A percentile compares a stretch with the other conserved stretches of the same genome.
Conservation (phyloP, 1,139 yeast genomes). For the Pichia cactophila region DNA sequence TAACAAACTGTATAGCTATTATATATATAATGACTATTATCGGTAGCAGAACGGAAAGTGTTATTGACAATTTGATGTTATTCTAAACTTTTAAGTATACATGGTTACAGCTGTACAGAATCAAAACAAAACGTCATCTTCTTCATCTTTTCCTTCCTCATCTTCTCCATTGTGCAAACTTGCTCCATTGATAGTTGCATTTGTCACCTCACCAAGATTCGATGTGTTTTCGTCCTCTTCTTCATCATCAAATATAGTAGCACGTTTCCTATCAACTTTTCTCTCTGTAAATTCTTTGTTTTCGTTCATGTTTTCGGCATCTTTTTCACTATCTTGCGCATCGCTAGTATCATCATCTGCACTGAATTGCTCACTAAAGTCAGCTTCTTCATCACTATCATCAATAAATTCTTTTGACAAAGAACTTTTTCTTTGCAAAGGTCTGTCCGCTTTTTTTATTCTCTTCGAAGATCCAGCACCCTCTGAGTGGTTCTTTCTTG, state of each 20-base stretch:
- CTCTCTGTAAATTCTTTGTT: slow-evolving; percentile 4
- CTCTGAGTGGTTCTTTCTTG: slow-evolving; percentile 19
- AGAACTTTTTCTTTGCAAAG: slow-evolving; percentile 17
- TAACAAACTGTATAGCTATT: too few species aligned
- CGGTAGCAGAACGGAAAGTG: too few species aligned
- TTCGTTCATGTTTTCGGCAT: slow-evolving; percentile 8
- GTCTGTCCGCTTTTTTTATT: slow-evolving; percentile 13
- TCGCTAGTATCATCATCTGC: slow-evolving; percentile 16
- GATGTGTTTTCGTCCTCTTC: slow-evolving; percentile 17
- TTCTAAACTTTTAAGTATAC: not conserved
- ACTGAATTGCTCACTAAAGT: slow-evolving; percentile 19
- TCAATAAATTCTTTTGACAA: slow-evolving; percentile 27
- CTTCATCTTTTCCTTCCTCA: slow-evolving; percentile 12
- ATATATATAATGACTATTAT: too few species aligned
- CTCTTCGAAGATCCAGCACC: slow-evolving; percentile 8
- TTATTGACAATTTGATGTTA: too few species aligned
- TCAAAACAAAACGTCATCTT: slow-evolving; percentile 15
- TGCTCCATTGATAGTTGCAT: not conserved
- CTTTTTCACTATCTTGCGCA: slow-evolving; percentile 5
- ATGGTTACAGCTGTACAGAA: not conserved
- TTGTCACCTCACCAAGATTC: too few species aligned
- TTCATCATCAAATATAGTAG: slow-evolving; percentile 18
- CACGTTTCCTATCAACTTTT: slow-evolving; percentile 10
- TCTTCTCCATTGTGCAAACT: slow-evolving; percentile 6
- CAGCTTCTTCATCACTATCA: slow-evolving; percentile 32